Evolutionary conservation across 2,329 filamentous ascomycete genomes (phyloP), one percentile per base, ranked within the genome.

Genomic region (Chalaropsis ovoidea): DNA sequence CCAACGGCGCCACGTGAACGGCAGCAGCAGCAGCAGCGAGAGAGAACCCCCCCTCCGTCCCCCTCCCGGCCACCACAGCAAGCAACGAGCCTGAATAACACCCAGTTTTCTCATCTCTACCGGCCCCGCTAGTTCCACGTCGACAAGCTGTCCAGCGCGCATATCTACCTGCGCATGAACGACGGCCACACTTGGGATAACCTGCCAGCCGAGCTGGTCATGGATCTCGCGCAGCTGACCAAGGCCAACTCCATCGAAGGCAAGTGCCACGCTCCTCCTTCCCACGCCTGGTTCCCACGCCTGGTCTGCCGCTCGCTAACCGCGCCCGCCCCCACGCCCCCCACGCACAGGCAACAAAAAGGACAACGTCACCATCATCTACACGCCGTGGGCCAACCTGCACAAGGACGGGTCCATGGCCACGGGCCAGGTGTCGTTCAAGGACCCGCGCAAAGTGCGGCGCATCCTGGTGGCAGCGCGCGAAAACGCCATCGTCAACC

Each of bases 161-260:
- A 99, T 77, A 90, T 99, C 71, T 99, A 99, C 77, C 84, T 99
- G 42, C 88, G 94, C 42, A 81, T 97, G 70, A 81, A 79, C 17
- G 86, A 93, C 54, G 87, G 85, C 67, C 85, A 94, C 70, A 80
- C 82, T 49, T 99, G 94, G 94, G 91, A 96, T 62, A 76, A 80
- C 54, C 90, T 99, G 67, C 86, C 89, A 0, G 73, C 84, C 68
- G 83, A 84, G 2, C 81, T 99, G 35, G 74, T 99, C 67, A 83
- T 81, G 70, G 94, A 99, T 76, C 90, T 94, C 71, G 94, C 89
- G n/a, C 94, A 99, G 76, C 81, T 99, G 71, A 99, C 94, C 66
- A 99, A 99, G 77, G 94, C 94, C 69, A 99, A 99, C 77, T 96
- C 91, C 67, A 99, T 99, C 71, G 94, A 99, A 79, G 94, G 89